Base-by-base conservation (phyloP, 1,139 yeast genomes). In the Scheffersomyces titani region DNA sequence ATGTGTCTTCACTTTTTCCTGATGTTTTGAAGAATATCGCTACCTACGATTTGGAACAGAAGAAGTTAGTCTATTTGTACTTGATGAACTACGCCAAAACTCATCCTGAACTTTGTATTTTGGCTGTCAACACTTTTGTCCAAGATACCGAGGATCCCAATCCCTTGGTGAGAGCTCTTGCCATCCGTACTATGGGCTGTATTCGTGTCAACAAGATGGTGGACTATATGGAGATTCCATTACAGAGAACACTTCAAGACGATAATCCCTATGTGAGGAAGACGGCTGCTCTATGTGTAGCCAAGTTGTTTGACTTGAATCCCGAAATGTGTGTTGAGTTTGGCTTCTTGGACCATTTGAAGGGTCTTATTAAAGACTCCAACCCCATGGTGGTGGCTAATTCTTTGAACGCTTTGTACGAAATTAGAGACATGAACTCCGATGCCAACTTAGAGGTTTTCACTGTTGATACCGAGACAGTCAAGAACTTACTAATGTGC, bases 181-280 rank as follows among this genome's bases (percentile, higher is more conserved):
- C 99, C 0, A 93, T 96, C 59, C 84, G 99, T 68, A 96, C 99
- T 13, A 96, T 96, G 99, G 98, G 99, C 1, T 94, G 98, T 76
- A 92, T 96, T 55, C 79, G 99, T 52, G 99, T 96, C 30, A 96
- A 90, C 66, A 92, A 90, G 72, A 93, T 96, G 87, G 92, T 92
- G 50, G 98, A 93, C 70, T 94, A 96, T 70, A 87, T 96, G 86
- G 96, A 92, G 62, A 87, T 89, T 40, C 99, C 99, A 0, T 79
- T 96, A 61, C 87, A 88, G 63, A 83, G 91, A 66, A 93, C 98
- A 1, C 77, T 96, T 63, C 82, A 82, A 60, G 99, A 94, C 73
- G 98, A 92, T 66, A 93, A 93, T 70, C 99, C 99, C 1, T 96
- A 96, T 69, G 99, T 96, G 53, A 82, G 99, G 61, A 96, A 96